Evolutionary conservation across 495 filamentous ascomycete genomes (phyloP).

Genomic region (Penicilliopsis zonata): DNA sequence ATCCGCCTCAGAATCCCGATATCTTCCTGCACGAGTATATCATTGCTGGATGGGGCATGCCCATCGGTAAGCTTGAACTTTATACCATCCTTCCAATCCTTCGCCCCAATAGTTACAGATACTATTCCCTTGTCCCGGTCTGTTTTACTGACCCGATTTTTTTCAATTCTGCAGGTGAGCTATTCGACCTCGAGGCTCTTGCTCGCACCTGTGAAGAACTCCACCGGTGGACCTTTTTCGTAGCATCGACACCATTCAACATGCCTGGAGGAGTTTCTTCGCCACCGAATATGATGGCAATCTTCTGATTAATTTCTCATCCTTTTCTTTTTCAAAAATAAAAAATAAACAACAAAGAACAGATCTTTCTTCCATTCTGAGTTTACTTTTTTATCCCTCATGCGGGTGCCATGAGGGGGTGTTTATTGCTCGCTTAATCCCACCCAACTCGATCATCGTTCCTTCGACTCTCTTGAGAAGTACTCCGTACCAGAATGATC

Average conservation of each 20-base stretch:
- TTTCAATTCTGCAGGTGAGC: conserved; percentile 24
- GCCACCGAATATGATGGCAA: conserved; percentile 34
- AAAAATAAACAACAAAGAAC: too few relatives aligned
- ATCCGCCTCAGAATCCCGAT: conserved; percentile 19
- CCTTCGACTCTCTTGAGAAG: too few relatives aligned
- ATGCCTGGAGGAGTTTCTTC: conserved; percentile 38
- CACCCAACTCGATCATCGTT: too few relatives aligned
- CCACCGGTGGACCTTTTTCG: conserved; percentile 41
- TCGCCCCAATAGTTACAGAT: neutral
- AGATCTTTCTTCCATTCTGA: too few relatives aligned
- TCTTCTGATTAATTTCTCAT: too few relatives aligned
- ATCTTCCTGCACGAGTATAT: conserved; percentile 39
- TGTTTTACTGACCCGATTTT: neutral
- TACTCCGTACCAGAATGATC: too few relatives aligned
- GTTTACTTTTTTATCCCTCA: too few relatives aligned
- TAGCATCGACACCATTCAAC: conserved; percentile 40
- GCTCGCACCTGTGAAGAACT: conserved; percentile 27
- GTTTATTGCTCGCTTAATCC: too few relatives aligned
- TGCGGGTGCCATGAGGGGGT: too few relatives aligned
- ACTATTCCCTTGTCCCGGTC: too few relatives aligned
- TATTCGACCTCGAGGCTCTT: conserved; percentile 43
- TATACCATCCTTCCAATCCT: neutral
- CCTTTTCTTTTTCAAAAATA: too few relatives aligned
- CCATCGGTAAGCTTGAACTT: conserved; percentile 36
- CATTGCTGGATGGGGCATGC: conserved; percentile 43